Conservation (phyloP, 139 green algal genomes). For the Yamagishiella unicocca region DNA sequence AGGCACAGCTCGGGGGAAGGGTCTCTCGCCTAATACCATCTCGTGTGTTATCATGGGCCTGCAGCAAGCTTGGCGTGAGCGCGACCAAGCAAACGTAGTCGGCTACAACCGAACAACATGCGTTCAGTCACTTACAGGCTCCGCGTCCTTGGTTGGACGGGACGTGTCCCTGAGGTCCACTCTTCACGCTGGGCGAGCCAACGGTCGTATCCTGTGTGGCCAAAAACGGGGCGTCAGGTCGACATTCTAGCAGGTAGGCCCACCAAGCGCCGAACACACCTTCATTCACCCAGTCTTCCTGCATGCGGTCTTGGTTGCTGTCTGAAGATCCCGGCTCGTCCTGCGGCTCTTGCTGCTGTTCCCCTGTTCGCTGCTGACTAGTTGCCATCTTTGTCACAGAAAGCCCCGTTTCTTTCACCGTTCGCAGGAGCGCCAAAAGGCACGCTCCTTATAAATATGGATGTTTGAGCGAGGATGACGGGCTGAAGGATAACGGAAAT, state of each 20-base stretch:
- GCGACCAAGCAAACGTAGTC: neutral
- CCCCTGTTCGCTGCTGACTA: neutral
- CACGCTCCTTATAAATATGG: neutral
- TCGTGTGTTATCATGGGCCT: neutral
- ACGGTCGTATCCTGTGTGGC: neutral
- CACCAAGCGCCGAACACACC: neutral
- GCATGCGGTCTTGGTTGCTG: neutral
- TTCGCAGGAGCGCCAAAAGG: neutral
- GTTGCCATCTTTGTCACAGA: conserved; percentile 1
- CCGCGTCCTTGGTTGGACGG: neutral
- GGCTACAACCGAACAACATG: neutral
- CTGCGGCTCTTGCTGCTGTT: neutral
- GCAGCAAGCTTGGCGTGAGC: neutral
- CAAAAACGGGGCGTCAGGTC: too few relatives aligned
- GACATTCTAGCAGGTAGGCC: neutral
- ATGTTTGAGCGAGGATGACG: neutral
- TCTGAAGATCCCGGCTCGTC: neutral
- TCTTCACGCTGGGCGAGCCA: conserved; percentile 3
- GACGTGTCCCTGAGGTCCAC: conserved; percentile 17
- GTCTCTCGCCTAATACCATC: conserved; percentile 28
- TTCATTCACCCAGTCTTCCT: conserved; percentile 24
- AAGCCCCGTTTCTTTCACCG: conserved; percentile 1
- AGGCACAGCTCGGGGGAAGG: conserved; percentile 21
- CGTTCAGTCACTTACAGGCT: neutral
- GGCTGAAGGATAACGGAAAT: neutral